Evolutionary conservation across 31 red algal genomes (phyloP), one percentile per base, ranked within the genome.

Genomic region (Odonthalia washingtoniensis): DNA sequence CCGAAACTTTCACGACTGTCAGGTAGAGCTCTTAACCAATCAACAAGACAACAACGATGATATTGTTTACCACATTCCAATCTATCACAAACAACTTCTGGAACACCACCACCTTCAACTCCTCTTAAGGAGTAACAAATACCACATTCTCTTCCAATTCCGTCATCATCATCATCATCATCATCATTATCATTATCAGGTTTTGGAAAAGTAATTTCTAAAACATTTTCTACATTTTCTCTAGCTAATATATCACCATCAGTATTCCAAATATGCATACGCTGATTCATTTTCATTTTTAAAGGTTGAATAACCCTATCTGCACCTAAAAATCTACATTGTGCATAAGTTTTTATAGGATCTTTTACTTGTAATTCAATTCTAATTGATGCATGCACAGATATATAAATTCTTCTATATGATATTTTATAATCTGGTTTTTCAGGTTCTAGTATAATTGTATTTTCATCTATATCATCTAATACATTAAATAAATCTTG

Each of bases 71-170:
- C 60, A 52, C 94, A 96, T 46, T 81, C 82, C 33, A 53, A 70
- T 49, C 72, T 45, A 53, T 96, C 94, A 57, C 94, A 96, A 0
- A 90, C 78, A 40, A 91, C 69, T 70, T 96, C 94, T 45, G 94
- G 94, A 39, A 90, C 84, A 26, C 70, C 46, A n/a, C n/a, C n/a
- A n/a, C n/a, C n/a, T 32, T 87, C 89, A 3, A 88, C 89, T 52
- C 92, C 32, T 40, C 89, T 72, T 31, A 88, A 92, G 6, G 83
- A 53, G 61, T 96, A 96, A 67, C 94, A 96, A 72, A 96, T 96
- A 16, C 94, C 94, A 68, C 94, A 96, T 89, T 96, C 94, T 39
- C 75, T 44, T 12, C 43, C 30, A 3, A 82, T 34, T 24, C n/a
- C 74, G 67, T 90, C 66, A 16, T 77, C 65, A 6, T 39, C 37